Base-by-base conservation (phyloP, 1,139 yeast genomes). In the Candida buenavistaensis region DNA sequence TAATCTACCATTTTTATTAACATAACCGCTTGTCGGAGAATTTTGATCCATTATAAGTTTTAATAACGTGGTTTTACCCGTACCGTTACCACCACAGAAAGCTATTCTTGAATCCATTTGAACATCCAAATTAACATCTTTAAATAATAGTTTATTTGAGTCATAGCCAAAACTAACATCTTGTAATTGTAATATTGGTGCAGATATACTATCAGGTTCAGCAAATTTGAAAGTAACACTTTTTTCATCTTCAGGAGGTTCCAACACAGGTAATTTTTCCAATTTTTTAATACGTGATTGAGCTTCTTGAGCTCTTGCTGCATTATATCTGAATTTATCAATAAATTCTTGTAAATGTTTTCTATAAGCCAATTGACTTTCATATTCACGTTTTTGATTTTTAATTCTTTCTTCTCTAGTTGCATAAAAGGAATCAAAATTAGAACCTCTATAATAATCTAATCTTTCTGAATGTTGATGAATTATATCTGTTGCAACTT, bases 71-170 rank as follows among this genome's bases (percentile, higher is more conserved):
- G 98, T 90, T 63, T 92, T 92, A 84, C 98, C 98, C 54, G 97
- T 88, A 69, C 99, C 99, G 60, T 92, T 92, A 46, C 97, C 97
- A 75, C 99, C 99, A 39, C 92, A 96, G 47, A 92, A 73, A 1
- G 97, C 98, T 48, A 92, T 85, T 62, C 98, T 78, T 3, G 97
- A 89, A 51, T 89, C 88, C 85, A 92, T 73, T 60, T 88, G 95
- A 33, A 92, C 88, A 48, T 89, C 96, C 47, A 92, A 62, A 50
- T 89, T 96, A 26, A 90, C 97, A 52, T 88, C 69, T 26, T 74
- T 72, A 46, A 92, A 68, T 40, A 77, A 59, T 13, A 84, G 64
- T 45, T 80, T 80, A 4, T 71, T 69, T 3, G 85, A 81, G 37
- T 64, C 64, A 60, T 92, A 92, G 23, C 96, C 96, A 55, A 94